Percentiles rank a stretch among this genome's conserved stretches.
These are phyloP conservation scores for Termitomyces sp. DNA, from an alignment of 768 basidiomycete genomes.

Conservation along the genomic window DNA sequence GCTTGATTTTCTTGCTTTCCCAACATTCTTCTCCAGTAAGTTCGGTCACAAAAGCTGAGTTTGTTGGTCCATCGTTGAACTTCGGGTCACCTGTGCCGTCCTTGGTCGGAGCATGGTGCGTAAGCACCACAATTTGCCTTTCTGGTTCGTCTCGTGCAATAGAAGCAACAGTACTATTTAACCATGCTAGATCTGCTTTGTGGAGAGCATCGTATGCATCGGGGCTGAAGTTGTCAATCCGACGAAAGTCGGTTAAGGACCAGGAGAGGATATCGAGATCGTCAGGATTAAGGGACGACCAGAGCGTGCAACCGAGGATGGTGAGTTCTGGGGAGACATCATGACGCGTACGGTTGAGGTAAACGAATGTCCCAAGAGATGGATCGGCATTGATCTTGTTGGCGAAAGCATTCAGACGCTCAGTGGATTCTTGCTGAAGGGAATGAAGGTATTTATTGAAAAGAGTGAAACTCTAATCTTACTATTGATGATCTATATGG, in stretches of 20 bases:
- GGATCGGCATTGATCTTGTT: not conserved
- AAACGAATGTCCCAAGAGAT: slow-evolving; percentile 21
- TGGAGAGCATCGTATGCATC: slow-evolving; percentile 14
- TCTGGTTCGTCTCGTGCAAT: slow-evolving; percentile 23
- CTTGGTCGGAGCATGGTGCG: slow-evolving; percentile 35
- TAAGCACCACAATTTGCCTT: slow-evolving; percentile 27
- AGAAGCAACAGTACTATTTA: slow-evolving; percentile 18
- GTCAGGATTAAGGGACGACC: slow-evolving; percentile 24
- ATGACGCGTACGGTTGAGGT: slow-evolving; percentile 27
- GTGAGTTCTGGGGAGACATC: slow-evolving; percentile 26
- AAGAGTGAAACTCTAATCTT: not conserved
- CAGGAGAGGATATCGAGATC: slow-evolving; percentile 20
- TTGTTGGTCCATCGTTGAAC: slow-evolving; percentile 17
- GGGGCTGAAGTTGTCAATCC: slow-evolving; percentile 19
- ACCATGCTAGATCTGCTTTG: slow-evolving; percentile 25
- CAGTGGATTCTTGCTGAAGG: not conserved
- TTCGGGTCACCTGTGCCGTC: slow-evolving; percentile 26
- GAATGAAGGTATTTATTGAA: not conserved
- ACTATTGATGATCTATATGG: slow-evolving; percentile 3
- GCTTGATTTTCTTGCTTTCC: slow-evolving; percentile 17
- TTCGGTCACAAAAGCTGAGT: slow-evolving; percentile 27
- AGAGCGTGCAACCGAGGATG: slow-evolving; percentile 37
- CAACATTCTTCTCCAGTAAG: slow-evolving; percentile 21
- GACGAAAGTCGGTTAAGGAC: slow-evolving; percentile 28
- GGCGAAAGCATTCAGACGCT: not conserved